phyloP scores from a whole-genome alignment of 2,329 filamentous ascomycete species.

The Penicillium sp. region DNA sequence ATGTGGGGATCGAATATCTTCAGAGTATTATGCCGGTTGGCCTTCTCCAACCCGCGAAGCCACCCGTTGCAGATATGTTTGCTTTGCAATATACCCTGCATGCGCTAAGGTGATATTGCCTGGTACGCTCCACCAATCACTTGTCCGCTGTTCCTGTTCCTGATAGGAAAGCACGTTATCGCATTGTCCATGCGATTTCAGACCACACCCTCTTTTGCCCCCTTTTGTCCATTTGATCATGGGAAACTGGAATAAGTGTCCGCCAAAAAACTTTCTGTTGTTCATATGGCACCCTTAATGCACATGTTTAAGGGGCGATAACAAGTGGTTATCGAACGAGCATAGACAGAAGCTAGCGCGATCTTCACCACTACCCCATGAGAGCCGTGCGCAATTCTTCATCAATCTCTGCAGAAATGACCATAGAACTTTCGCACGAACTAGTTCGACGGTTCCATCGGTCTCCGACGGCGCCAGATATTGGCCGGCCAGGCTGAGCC shows the following conservation, averaged over 20 bases:
- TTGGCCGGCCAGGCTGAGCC: not conserved
- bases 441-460: not conserved
- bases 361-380: slow-evolving; percentile 1
- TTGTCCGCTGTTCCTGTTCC: not conserved
- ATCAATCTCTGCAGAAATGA: slow-evolving; percentile 4
- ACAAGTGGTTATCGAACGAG: not conserved
- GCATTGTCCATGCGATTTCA: not conserved
- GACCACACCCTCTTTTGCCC: not conserved
- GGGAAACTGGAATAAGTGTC: not conserved
- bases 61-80: not conserved
- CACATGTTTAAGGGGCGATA: not conserved
- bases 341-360: not conserved
- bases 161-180: not conserved
- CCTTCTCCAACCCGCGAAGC: not conserved
- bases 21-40: not conserved
- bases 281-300: not conserved
- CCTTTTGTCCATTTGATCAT: not conserved
- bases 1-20: slow-evolving; percentile 1
- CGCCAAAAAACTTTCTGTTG: not conserved
- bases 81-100: not conserved
- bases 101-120: not conserved
- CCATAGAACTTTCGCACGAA: not conserved
- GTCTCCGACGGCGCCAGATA: slow-evolving; percentile 8
- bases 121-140: not conserved
- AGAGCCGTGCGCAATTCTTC: slow-evolving; percentile 2